A percentile compares a stretch with the other conserved stretches of the same genome.
These are phyloP conservation scores for Aspergillus fischeri DNA, from an alignment of 2,329 filamentous ascomycete genomes.

Conservation along the genomic window DNA sequence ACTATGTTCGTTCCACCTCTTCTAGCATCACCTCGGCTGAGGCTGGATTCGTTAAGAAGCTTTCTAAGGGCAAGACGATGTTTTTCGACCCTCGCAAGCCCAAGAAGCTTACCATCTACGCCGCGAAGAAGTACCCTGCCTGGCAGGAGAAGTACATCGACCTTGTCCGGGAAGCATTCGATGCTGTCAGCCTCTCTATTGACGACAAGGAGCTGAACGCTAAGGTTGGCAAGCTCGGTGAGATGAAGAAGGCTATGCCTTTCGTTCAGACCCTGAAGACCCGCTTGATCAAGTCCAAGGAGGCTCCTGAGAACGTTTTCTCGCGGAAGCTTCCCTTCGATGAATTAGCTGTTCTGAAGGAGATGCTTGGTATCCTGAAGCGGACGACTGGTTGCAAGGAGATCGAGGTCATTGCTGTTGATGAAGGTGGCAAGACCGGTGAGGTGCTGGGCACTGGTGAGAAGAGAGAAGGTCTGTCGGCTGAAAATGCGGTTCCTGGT, in stretches of 20 bases:
- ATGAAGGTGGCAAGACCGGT: constrained; percentile 52
- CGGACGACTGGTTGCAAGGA: constrained; percentile 67
- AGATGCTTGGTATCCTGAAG: constrained; percentile 77
- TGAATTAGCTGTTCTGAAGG: constrained; percentile 68
- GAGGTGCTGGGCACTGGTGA: constrained; percentile 47
- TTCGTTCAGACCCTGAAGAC: constrained; percentile 87
- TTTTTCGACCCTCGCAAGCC: constrained; percentile 85
- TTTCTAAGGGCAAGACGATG: constrained; percentile 84
- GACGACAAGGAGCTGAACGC: constrained; percentile 79
- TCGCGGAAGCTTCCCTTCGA: constrained; percentile 83
- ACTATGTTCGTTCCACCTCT: constrained; percentile 71
- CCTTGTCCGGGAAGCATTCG: constrained; percentile 68
- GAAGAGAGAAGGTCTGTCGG: constrained; percentile 57
- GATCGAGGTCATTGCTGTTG: constrained; percentile 68
- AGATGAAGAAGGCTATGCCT: constrained; percentile 96
- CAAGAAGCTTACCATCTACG: constrained; percentile 86
- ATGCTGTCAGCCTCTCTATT: constrained; percentile 56
- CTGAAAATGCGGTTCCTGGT: constrained; percentile 76
- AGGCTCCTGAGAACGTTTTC: constrained; percentile 65
- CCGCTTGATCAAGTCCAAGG: constrained; percentile 65
- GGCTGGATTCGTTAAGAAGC: constrained; percentile 70
- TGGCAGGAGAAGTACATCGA: constrained; percentile 94
- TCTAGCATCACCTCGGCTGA: constrained; percentile 84
- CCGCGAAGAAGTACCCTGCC: constrained; percentile 71
- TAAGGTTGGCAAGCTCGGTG: constrained; percentile 71